phyloP scores from a whole-genome alignment of 2,329 filamentous ascomycete genomes.

The Botrytis cinerea region DNA sequence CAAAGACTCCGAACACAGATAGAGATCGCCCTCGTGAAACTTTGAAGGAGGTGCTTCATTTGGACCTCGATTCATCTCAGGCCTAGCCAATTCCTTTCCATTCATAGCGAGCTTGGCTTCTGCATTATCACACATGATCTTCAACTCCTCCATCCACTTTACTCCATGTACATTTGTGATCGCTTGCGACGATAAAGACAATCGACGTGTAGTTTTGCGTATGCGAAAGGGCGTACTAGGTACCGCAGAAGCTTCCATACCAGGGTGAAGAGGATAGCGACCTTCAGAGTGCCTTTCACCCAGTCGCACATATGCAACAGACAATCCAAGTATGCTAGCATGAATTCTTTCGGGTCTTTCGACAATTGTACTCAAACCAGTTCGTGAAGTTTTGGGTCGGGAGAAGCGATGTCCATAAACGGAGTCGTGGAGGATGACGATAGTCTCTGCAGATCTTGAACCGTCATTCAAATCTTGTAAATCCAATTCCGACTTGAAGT shows the following conservation, averaged over 20 bases:
- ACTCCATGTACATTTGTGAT: constrained; percentile 90
- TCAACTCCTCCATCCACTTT: constrained; percentile 92
- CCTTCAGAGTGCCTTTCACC: constrained; percentile 78
- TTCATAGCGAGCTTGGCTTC: constrained; percentile 75
- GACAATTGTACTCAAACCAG: constrained; percentile 76
- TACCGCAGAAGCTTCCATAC: constrained; percentile 52
- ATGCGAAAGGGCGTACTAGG: constrained; percentile 78
- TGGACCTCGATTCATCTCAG: constrained; percentile 57
- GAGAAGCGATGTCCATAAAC: constrained; percentile 95
- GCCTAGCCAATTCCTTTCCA: constrained; percentile 75
- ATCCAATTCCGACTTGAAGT: constrained; percentile 41
- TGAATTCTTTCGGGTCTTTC: constrained; percentile 90
- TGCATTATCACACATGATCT: constrained; percentile 78
- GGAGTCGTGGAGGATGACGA: constrained; percentile 87
- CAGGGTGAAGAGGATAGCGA: constrained; percentile 65
- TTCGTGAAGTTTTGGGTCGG: constrained; percentile 74
- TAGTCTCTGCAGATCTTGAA: constrained; percentile 55
- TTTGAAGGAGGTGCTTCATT: constrained; percentile 49
- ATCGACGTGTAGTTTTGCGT: constrained; percentile 70
- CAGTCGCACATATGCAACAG: constrained; percentile 86
- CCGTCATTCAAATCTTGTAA: constrained; percentile 35
- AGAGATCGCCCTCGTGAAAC: constrained; percentile 87
- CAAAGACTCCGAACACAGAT: constrained; percentile 83
- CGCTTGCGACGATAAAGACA: constrained; percentile 71
- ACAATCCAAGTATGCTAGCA: constrained; percentile 78